These are phyloP conservation scores for Amesomyces nigricolor DNA, from an alignment of 2,329 filamentous ascomycete species.

Conservation along the genomic window DNA sequence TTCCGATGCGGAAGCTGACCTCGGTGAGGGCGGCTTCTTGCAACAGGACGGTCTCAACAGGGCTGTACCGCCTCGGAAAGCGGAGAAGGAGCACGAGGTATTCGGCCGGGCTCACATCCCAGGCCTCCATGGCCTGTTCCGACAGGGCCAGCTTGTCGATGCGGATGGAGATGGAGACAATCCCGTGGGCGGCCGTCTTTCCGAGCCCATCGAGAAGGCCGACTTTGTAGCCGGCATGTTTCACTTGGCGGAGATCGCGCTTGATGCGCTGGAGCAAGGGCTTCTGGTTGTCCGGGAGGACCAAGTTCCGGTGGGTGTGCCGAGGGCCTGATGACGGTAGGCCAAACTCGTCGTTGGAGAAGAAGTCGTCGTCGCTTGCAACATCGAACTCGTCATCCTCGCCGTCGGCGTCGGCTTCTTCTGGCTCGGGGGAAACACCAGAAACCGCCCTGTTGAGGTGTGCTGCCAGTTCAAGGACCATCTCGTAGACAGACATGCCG, in stretches of 20 bases:
- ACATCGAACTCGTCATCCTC: conserved; percentile 29
- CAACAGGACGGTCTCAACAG: conserved; percentile 48
- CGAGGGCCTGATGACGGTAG: conserved; percentile 18
- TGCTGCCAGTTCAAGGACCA: conserved; percentile 42
- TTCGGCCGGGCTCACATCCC: conserved; percentile 61
- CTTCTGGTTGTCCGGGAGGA: neutral
- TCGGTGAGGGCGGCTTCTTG: conserved; percentile 33
- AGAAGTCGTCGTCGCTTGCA: conserved; percentile 28
- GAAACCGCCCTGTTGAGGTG: conserved; percentile 28
- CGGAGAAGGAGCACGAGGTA: conserved; percentile 70
- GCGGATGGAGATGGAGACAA: conserved; percentile 63
- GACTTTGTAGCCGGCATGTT: conserved; percentile 63
- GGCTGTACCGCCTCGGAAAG: conserved; percentile 56
- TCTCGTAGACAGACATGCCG: conserved; percentile 41
- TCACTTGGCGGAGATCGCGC: conserved; percentile 56
- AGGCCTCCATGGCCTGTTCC: conserved; percentile 68
- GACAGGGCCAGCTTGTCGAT: conserved; percentile 67
- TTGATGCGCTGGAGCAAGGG: conserved; percentile 39
- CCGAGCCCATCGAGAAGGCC: conserved; percentile 52
- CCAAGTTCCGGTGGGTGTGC: too few species aligned
- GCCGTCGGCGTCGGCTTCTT: conserved; percentile 22
- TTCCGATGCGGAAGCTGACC: conserved; percentile 62
- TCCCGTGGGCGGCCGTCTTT: conserved; percentile 36
- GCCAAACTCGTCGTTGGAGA: conserved; percentile 27
- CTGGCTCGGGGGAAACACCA: conserved; percentile 13